Base-by-base conservation (phyloP, 345 rosid species). In the Ceriops tagal region DNA sequence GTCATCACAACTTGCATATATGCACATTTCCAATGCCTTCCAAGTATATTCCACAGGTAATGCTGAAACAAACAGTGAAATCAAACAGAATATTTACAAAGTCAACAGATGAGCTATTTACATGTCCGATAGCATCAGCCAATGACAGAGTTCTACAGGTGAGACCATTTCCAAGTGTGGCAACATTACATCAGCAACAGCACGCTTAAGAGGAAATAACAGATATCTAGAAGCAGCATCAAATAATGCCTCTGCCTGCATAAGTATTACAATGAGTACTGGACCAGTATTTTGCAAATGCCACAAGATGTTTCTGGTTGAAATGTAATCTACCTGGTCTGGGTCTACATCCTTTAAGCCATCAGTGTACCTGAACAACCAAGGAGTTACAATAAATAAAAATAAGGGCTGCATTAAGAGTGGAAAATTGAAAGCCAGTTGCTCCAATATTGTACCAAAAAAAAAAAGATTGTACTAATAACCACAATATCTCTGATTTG, bases 191-290 rank as follows among this genome's bases (percentile, higher is more conserved):
- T 95, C 99, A 77, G 96, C 99, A 51, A 95, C 97, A 56, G 96
- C 91, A 74, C 99, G 96, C 84, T 90, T 95, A 39, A 95, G 87
- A 73, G 99, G 96, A 83, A 95, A 90, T 65, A 95, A 71, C 55
- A 95, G 79, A 78, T 95, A 95, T 71, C 99, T 88, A 62, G 99
- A 92, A 73, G 97, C 93, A 73, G 92, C 96, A 83, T 95, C 99
- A 82, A 95, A 92, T 79, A 92, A 87, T 76, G 88, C 97, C 75
- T 89, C 99, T 31, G 89, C 97, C 97, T 91, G 84, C 61, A 74
- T 75, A 85, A 66, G 49, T 3, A 58, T 26, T 20, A 49, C 8
- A 70, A 64, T 34, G 47, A 62, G 58, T 53, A 66, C 70, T 37
- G 49, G 53, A 66, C 34, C 57, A 51, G 53, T 51, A 67, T 30